Conservation (phyloP, 768 basidiomycete genomes). For the Boletus insuetus region DNA sequence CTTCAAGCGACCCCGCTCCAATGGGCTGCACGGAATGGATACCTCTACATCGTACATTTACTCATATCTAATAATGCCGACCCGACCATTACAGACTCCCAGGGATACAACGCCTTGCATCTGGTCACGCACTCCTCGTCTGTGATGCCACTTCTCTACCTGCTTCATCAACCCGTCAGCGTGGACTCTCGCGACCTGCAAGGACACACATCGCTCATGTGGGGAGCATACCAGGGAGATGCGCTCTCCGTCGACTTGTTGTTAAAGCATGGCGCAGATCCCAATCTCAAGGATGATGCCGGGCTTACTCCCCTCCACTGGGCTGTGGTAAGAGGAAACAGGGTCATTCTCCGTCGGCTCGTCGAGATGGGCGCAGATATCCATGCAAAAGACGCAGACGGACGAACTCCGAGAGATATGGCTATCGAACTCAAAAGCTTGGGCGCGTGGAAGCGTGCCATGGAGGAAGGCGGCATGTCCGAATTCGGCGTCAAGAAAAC, state of each 20-base stretch:
- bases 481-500: slow-evolving; percentile 68
- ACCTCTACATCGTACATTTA: slow-evolving; percentile 92
- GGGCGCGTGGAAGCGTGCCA: slow-evolving; percentile 83
- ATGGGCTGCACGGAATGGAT: slow-evolving; percentile 97
- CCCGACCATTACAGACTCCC: slow-evolving; percentile 86
- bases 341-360: slow-evolving; percentile 78
- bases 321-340: slow-evolving; percentile 96
- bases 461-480: slow-evolving; percentile 84
- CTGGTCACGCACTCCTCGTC: slow-evolving; percentile 92
- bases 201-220: slow-evolving; percentile 95
- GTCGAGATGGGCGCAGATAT: slow-evolving; percentile 86
- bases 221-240: slow-evolving; percentile 99
- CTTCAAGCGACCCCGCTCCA: slow-evolving; percentile 93
- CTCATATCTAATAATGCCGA: slow-evolving; percentile 89
- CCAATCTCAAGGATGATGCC: slow-evolving; percentile 70
- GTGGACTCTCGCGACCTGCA: slow-evolving; percentile 89
- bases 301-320: slow-evolving; percentile 93
- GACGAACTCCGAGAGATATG: slow-evolving; percentile 92
- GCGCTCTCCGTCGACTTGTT: slow-evolving; percentile 91
- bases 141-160: slow-evolving; percentile 91
- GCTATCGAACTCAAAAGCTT: slow-evolving; percentile 89
- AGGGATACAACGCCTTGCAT: slow-evolving; percentile 96
- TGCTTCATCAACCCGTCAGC: slow-evolving; percentile 89
- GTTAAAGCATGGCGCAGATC: slow-evolving; percentile 82
- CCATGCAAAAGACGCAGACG: slow-evolving; percentile 73